phyloP scores from a whole-genome alignment of 352 stramenopile species.

The Globisporangium irregulare region DNA sequence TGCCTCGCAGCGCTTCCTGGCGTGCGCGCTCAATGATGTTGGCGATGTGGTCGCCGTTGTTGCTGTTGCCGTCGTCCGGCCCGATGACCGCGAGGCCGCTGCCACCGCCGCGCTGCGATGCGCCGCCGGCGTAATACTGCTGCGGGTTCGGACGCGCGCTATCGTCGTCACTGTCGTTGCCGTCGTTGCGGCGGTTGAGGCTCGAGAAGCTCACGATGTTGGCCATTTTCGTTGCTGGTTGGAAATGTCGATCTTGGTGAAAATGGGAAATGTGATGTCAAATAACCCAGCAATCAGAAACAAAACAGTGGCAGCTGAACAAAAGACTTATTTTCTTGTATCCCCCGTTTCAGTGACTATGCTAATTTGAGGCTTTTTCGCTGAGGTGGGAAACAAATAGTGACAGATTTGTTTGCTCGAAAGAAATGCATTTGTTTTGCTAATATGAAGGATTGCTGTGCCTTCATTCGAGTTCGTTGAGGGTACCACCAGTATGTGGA shows the following conservation, averaged over 20 bases:
- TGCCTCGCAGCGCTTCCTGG: conserved; percentile 47
- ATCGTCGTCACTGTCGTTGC: conserved; percentile 29
- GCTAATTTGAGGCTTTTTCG: background rate
- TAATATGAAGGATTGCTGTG: too few species aligned
- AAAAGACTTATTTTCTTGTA: background rate
- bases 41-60: conserved; percentile 47
- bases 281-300: background rate
- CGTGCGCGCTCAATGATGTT: conserved; percentile 86
- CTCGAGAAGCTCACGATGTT: conserved; percentile 85
- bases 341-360: background rate
- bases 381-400: background rate
- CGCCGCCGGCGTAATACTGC: conserved; percentile 73
- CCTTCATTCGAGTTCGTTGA: background rate
- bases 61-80: conserved; percentile 34
- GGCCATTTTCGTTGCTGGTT: conserved; percentile 35
- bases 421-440: too few species aligned
- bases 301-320: background rate
- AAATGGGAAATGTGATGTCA: background rate
- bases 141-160: conserved; percentile 38
- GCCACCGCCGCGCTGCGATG: conserved; percentile 63
- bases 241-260: background rate
- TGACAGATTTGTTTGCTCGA: too few species aligned
- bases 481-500: background rate
- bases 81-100: conserved; percentile 75
- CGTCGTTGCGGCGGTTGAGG: conserved; percentile 41